A percentile compares a stretch with the other conserved stretches of the same genome.
Evolutionary conservation across 371 early-diverging fungal species (phyloP).

Genomic region (Ordospora colligata): DNA sequence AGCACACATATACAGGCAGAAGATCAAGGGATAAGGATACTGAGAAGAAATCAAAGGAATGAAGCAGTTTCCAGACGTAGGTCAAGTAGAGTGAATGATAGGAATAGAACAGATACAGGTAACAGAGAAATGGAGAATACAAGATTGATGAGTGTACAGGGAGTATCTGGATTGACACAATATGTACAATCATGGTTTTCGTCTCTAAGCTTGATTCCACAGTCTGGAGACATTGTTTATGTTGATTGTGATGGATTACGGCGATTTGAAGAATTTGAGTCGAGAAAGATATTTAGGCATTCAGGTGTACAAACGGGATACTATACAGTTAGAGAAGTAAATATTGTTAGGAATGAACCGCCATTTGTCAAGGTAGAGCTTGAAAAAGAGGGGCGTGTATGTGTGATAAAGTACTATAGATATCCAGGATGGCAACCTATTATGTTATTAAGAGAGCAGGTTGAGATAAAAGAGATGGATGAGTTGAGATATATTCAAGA

Average conservation of each 20-base stretch:
- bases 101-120: not conserved
- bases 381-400: not conserved
- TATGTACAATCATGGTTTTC: constrained; percentile 13
- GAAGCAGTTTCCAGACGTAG: not conserved
- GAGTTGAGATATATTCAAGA: not conserved
- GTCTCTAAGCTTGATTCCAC: not conserved
- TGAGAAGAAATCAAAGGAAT: not conserved
- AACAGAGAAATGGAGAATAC: not conserved
- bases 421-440: not conserved
- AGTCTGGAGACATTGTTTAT: not conserved
- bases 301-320: not conserved
- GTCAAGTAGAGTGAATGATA: not conserved
- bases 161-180: not conserved
- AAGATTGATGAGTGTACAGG: not conserved
- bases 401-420: not conserved
- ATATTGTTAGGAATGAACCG: not conserved
- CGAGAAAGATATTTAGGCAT: not conserved
- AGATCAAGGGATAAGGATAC: not conserved
- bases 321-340: not conserved
- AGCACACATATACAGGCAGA: not conserved
- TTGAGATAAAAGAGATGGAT: not conserved
- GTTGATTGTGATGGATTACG: not conserved
- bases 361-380: not conserved
- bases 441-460: not conserved
- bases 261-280: not conserved